These are phyloP conservation scores for Rosa multiflora DNA, from an alignment of 306 rosid genomes.

Conservation along the genomic window DNA sequence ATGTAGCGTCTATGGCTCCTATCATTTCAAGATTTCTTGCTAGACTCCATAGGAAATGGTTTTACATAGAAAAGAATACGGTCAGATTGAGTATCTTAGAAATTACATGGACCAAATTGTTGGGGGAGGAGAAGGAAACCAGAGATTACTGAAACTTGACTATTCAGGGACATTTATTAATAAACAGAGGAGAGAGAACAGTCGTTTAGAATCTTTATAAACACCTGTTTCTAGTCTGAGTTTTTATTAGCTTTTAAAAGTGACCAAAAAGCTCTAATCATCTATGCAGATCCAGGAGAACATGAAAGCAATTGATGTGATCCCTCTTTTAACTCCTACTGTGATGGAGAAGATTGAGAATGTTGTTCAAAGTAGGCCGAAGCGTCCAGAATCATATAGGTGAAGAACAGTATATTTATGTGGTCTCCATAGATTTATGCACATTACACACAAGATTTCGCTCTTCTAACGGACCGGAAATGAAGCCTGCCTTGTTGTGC, in stretches of 20 bases:
- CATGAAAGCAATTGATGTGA: constrained; percentile 89
- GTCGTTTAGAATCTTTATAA: background rate
- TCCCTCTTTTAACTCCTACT: constrained; percentile 79
- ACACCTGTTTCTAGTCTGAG: background rate
- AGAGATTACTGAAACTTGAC: background rate
- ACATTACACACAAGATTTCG: constrained; percentile 25
- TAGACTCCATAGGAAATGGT: background rate
- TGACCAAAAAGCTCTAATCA: background rate
- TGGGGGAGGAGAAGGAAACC: background rate
- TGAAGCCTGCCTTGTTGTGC: constrained; percentile 6
- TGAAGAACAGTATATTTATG: constrained; percentile 28
- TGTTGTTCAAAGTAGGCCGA: constrained; percentile 86
- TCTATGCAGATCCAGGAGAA: constrained; percentile 76
- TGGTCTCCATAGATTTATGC: constrained; percentile 24
- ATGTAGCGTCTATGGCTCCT: background rate
- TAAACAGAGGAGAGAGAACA: background rate
- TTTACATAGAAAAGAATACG: background rate
- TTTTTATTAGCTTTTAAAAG: background rate
- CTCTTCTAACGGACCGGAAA: constrained; percentile 4
- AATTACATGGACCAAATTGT: background rate
- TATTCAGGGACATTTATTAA: background rate
- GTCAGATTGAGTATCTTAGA: background rate
- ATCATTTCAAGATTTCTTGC: background rate
- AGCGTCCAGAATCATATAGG: constrained; percentile 83
- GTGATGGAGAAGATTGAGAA: constrained; percentile 95